Base-by-base conservation (phyloP, 306 rosid genomes). In the Lotus japonicus region DNA sequence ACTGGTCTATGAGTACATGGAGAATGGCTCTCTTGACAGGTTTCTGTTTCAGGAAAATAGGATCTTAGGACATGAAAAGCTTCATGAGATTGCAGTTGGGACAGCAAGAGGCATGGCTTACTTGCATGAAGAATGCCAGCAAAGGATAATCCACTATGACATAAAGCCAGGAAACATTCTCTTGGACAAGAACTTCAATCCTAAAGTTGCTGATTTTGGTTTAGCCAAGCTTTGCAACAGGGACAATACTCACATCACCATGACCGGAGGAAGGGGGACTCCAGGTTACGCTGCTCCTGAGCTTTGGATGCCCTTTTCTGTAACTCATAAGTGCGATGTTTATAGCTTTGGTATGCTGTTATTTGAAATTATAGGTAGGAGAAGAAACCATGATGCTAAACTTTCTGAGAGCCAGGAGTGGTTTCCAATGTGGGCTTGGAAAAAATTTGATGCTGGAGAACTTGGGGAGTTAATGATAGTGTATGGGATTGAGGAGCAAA, bases 151-250 rank as follows among this genome's bases (percentile, higher is more conserved):
- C 61, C 84, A 80, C 21, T 80, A 80, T 33, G 84, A 83, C 43
- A 80, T 77, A 1, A 83, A 83, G 45, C 87, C 87, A 3, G 80
- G 21, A 23, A 83, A 80, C 28, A 74, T 83, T 65, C 78, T 82
- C 0, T 62, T 82, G 21, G 81, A 82, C 7, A 13, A 11, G 0
- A 66, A 61, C 8, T 69, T 82, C 23, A 15, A 11, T 10, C 86
- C 86, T 2, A 74, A 82, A 49, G 83, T 78, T 7, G 86, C 73
- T 18, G 86, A 78, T 74, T 82, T 78, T 23, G 72, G 86, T 35
- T 76, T 82, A 35, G 83, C 83, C 9, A 82, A 66, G 50, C 65
- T 78, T 7, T 52, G 50, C 39, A 64, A 72, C 11, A 5, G 26
- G 26, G 26, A 21, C 1, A 21, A 21, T 21, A 21, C 26, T 21